phyloP scores from a whole-genome alignment of 1,139 yeast genomes.

The Kazachstania sp. region DNA sequence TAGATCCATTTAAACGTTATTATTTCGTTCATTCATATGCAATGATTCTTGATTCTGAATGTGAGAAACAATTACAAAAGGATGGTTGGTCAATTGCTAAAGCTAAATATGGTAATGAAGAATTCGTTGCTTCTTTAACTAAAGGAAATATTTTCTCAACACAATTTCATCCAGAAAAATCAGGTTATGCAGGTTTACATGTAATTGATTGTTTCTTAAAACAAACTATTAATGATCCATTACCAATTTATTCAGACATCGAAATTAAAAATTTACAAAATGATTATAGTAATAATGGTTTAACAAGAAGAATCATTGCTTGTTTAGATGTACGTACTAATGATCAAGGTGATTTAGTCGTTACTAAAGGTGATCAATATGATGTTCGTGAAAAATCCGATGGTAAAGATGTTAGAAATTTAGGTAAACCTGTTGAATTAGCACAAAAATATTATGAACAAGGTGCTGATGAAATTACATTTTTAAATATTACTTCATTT shows the following conservation, averaged over 20 bases:
- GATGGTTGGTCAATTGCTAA: conserved; percentile 74
- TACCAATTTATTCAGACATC: conserved; percentile 16
- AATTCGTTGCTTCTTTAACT: conserved; percentile 74
- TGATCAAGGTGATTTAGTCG: conserved; percentile 89
- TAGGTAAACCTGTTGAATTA: conserved; percentile 91
- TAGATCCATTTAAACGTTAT: conserved; percentile 60
- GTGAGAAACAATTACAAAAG: conserved; percentile 28
- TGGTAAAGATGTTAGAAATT: conserved; percentile 59
- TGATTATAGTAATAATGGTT: conserved; percentile 54
- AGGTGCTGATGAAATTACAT: conserved; percentile 96
- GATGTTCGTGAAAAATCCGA: conserved; percentile 74
- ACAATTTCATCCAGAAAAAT: conserved; percentile 96
- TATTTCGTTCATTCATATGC: conserved; percentile 95
- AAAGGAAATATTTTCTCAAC: conserved; percentile 82
- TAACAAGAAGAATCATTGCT: conserved; percentile 86
- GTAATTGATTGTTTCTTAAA: conserved; percentile 64
- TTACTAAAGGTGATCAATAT: conserved; percentile 96
- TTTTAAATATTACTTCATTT: conserved; percentile 88
- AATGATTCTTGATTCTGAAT: conserved; percentile 43
- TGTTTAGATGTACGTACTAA: conserved; percentile 94
- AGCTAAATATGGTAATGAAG: conserved; percentile 69
- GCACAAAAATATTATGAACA: conserved; percentile 84
- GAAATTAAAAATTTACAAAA: conserved; percentile 24
- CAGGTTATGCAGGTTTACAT: conserved; percentile 80
- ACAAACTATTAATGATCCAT: conserved; percentile 34